These are phyloP conservation scores for Magnaporthiopsis rhizophila DNA, from an alignment of 2,329 filamentous ascomycete species.

Conservation along the genomic window DNA sequence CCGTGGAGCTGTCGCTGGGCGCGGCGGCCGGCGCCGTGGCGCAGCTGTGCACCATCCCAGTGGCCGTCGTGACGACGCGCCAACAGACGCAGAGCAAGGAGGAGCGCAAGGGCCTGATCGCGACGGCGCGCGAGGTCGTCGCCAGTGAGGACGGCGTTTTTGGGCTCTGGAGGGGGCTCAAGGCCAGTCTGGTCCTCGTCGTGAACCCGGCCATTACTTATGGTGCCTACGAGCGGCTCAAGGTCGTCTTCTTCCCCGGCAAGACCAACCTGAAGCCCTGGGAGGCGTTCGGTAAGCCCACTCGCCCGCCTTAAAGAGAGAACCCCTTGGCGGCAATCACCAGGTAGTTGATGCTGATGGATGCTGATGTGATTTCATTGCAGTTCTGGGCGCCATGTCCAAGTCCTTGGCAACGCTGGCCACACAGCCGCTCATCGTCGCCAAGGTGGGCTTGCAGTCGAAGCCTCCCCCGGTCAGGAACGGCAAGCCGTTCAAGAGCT, in stretches of 20 bases:
- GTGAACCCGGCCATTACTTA: constrained; percentile 98
- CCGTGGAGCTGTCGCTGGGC: constrained; percentile 74
- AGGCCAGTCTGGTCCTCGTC: constrained; percentile 90
- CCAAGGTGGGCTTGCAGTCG: constrained; percentile 93
- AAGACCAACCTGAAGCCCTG: constrained; percentile 68
- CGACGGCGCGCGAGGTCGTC: constrained; percentile 82
- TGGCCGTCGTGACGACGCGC: constrained; percentile 88
- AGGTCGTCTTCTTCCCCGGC: constrained; percentile 67
- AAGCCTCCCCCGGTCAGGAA: constrained; percentile 76
- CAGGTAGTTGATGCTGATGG: neutral
- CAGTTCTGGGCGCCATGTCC: constrained; percentile 85
- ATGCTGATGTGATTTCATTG: neutral
- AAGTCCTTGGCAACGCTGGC: constrained; percentile 86
- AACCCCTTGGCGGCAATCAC: neutral
- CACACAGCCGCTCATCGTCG: constrained; percentile 93
- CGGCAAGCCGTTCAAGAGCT: constrained; percentile 88
- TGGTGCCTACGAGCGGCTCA: constrained; percentile 86
- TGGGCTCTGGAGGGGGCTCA: constrained; percentile 90
- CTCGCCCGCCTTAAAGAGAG: neutral
- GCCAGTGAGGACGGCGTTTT: constrained; percentile 81
- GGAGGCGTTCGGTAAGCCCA: constrained; percentile 80
- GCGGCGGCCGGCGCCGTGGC: constrained; percentile 84
- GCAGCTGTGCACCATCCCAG: constrained; percentile 92
- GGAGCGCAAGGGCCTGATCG: constrained; percentile 78
- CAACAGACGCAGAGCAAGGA: constrained; percentile 86